Evolutionary conservation across 441 rosid species (phyloP), one percentile per base, ranked within the genome.

Genomic region (Erysimum cheiri): DNA sequence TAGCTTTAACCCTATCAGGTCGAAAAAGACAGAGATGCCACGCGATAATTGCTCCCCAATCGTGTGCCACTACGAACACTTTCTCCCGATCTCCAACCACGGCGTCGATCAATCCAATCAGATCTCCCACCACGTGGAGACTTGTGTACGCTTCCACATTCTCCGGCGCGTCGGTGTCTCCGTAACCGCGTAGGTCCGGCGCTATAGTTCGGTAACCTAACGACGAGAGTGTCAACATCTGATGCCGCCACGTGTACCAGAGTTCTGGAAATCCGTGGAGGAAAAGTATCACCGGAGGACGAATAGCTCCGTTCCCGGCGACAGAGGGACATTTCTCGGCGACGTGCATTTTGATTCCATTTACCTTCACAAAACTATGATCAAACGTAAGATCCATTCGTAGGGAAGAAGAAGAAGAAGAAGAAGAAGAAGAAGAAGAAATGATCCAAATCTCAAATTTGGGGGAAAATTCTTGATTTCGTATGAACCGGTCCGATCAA

Each of bases 171-270:
- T 90, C 93, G 8, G 87, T 83, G 55, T 87, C 88, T 1, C 96
- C 98, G 54, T 75, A 88, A 22, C 98, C 93, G 3, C 93, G 84
- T 5, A 92, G 86, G 64, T 92, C 96, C 3, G 93, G 96, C 2
- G 95, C 96, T 9, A 92, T 79, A 1, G 93, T 78, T 0, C 67
- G 83, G 83, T 84, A 90, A 1, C 93, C 96, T 15, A 80, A 72
- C 0, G 91, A 77, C 33, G 90, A 84, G 41, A 90, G 73, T 3
- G 83, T 71, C 31, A 56, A 69, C 74, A 90, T 85, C 76, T 90
- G 96, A 78, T 84, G 93, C 63, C 95, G 85, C 96, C 95, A 92
- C 13, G 92, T 57, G 81, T 87, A 92, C 96, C 98, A 92, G 2
- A 88, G 83, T 24, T 90, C 92, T 2, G 96, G 96, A 48, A 85